phyloP scores from a whole-genome alignment of 352 stramenopile species.

The Pythium dissimile region DNA sequence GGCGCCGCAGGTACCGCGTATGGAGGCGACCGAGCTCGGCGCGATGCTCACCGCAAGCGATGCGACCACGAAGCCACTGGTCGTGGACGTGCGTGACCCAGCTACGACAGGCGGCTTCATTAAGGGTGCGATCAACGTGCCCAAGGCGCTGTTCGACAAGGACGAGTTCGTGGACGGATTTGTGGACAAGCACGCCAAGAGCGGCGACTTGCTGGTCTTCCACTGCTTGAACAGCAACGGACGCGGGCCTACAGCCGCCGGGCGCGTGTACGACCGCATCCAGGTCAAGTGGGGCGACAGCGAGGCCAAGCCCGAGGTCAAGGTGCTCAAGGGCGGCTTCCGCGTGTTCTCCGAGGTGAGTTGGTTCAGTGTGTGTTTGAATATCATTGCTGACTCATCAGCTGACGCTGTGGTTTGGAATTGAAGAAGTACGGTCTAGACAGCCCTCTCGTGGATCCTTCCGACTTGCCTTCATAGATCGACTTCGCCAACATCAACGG shows the following conservation, averaged over 20 bases:
- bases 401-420: not conserved
- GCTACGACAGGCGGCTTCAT: constrained; percentile 32
- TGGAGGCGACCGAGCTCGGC: constrained; percentile 24
- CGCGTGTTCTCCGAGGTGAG: constrained; percentile 28
- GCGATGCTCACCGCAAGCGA: constrained; percentile 10
- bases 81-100: constrained; percentile 33
- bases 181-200: constrained; percentile 19
- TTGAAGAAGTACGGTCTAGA: constrained; percentile 16
- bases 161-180: constrained; percentile 33
- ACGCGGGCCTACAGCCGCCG: constrained; percentile 19
- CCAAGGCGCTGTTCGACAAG: constrained; percentile 28
- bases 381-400: not conserved
- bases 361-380: not conserved
- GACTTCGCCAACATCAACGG: not conserved
- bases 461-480: constrained; percentile 9
- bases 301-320: constrained; percentile 24
- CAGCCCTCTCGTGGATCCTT: constrained; percentile 14
- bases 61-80: constrained; percentile 3
- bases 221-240: constrained; percentile 38
- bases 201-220: constrained; percentile 30
- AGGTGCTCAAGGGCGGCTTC: constrained; percentile 30
- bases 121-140: constrained; percentile 31
- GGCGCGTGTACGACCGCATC: constrained; percentile 26
- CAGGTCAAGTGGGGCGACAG: constrained; percentile 1
- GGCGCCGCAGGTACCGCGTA: constrained; percentile 19